Evolutionary conservation across 805 yeast species (phyloP), one percentile per base, ranked within the genome.

Genomic region (Metschnikowia proteae): DNA sequence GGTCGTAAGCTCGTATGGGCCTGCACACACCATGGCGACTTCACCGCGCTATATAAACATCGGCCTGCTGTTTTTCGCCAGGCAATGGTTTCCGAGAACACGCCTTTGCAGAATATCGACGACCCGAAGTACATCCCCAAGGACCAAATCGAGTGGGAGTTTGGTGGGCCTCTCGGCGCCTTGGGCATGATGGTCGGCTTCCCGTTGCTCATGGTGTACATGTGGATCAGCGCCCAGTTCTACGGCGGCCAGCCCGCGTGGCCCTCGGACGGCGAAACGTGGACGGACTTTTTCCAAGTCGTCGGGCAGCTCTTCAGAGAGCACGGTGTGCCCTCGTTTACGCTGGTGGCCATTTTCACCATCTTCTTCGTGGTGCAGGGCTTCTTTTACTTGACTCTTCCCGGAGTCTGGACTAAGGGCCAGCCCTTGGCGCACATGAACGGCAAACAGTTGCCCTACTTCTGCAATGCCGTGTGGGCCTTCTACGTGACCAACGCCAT

Each of bases 381-480:
- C 10, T 52, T 79, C 11, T 83, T 91, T 58, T 92, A 92, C 68
- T 83, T 85, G 60, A 82, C 84, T 6, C 75, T 92, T 59, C 99
- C 99, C 2, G 98, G 98, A 48, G 74, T 92, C 42, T 88, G 94
- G 91, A 88, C 96, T 32, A 84, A 89, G 66, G 99, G 99, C 45
- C 96, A 90, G 63, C 97, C 96, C 5, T 81, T 94, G 62, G 75
- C 79, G 4, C 98, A 94, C 64, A 72, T 87, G 69, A 75, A 86
- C 58, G 82, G 83, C 64, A 80, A 81, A 61, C 95, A 89, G 60
- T 76, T 94, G 66, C 94, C 95, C 4, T 94, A 94, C 72, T 91
- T 73, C 71, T 94, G 99, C 72, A 94, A 91, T 66, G 97, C 99
- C 1, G 79, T 88, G 73, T 81, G 83, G 79, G 72, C 96, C 3